Evolutionary conservation across 179 eudicot genomes (phyloP).

Genomic region (Silene coronaria): DNA sequence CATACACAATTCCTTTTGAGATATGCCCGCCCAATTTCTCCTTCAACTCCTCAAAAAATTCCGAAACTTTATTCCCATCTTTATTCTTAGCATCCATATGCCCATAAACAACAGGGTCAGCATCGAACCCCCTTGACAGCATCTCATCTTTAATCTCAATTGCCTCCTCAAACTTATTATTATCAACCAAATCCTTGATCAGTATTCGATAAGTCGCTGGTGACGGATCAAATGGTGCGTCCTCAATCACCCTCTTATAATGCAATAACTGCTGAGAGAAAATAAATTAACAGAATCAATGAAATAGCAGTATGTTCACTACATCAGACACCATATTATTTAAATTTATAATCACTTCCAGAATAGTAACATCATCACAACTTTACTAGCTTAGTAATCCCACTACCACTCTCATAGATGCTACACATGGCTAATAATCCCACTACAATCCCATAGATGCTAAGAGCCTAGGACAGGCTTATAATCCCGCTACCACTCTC

Average conservation of each 20-base stretch:
- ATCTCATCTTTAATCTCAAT: slow-evolving; percentile 79
- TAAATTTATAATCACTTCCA: neutral
- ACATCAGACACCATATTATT: neutral
- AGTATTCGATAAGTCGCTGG: slow-evolving; percentile 63
- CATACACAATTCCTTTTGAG: slow-evolving; percentile 58
- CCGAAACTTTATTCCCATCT: slow-evolving; percentile 52
- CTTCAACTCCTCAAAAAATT: slow-evolving; percentile 69
- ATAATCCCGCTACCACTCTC: neutral
- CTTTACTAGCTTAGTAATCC: neutral
- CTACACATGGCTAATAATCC: neutral
- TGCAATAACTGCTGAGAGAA: slow-evolving; percentile 32
- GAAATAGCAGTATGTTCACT: neutral
- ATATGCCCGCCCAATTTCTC: slow-evolving; percentile 56
- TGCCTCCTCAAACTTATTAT: slow-evolving; percentile 57
- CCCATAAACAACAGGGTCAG: slow-evolving; percentile 57
- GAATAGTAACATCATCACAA: neutral
- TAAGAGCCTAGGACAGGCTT: neutral
- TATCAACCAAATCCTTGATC: slow-evolving; percentile 68
- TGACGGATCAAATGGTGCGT: slow-evolving; percentile 79
- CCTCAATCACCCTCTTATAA: slow-evolving; percentile 62
- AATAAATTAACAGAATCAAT: neutral
- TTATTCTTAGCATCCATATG: slow-evolving; percentile 55
- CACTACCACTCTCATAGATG: neutral
- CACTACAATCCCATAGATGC: neutral
- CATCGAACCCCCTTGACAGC: slow-evolving; percentile 49